phyloP scores from a whole-genome alignment of 306 rosid species.

The Carpinus viminea region DNA sequence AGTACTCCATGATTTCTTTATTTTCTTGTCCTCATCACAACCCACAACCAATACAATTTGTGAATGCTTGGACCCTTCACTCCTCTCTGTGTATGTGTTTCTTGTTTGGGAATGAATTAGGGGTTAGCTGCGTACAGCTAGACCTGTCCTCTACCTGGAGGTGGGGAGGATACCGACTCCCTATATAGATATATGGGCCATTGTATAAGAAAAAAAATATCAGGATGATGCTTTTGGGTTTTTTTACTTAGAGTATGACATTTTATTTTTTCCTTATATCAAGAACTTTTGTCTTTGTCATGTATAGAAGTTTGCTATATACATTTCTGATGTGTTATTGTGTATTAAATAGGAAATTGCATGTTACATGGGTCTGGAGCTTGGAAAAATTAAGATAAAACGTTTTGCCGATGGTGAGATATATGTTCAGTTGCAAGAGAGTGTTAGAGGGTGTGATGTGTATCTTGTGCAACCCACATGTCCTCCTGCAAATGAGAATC shows the following conservation, averaged over 20 bases:
- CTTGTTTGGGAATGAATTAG: too few relatives aligned
- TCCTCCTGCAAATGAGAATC: constrained; percentile 95
- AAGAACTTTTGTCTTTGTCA: background rate
- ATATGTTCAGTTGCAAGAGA: constrained; percentile 95
- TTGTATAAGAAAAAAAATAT: too few relatives aligned
- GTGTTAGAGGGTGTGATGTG: constrained; percentile 95
- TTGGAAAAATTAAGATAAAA: constrained; percentile 83
- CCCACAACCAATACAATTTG: background rate
- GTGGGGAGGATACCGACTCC: background rate
- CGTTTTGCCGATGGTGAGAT: constrained; percentile 98
- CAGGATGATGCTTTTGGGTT: background rate
- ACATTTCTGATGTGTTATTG: constrained; percentile 11
- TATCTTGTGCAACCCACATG: constrained; percentile 96
- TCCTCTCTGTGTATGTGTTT: too few relatives aligned
- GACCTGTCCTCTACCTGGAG: background rate
- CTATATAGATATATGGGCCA: too few relatives aligned
- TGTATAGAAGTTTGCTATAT: background rate
- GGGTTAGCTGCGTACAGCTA: too few relatives aligned
- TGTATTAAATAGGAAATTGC: constrained; percentile 71
- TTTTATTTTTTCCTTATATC: background rate
- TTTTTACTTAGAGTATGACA: background rate
- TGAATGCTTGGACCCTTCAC: too few relatives aligned
- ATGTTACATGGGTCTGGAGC: constrained; percentile 90
- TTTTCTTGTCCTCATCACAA: background rate
- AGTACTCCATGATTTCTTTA: background rate